These are phyloP conservation scores for Serendipita sp. DNA, from an alignment of 768 basidiomycete genomes.

Conservation along the genomic window DNA sequence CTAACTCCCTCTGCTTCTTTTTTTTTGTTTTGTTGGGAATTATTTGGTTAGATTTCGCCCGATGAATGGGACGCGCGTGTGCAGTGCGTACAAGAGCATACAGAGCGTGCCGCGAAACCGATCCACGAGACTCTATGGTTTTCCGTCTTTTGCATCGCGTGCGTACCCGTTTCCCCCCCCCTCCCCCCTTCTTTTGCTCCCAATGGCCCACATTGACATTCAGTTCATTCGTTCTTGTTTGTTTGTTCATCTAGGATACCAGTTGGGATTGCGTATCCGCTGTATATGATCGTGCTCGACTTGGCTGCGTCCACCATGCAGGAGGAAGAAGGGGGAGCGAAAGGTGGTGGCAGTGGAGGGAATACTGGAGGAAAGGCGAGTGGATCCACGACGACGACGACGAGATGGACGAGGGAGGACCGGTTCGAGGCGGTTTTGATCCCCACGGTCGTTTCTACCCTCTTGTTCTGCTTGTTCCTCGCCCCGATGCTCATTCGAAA, in stretches of 20 bases:
- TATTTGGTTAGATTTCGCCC: not conserved
- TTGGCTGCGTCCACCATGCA: not conserved
- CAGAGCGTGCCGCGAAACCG: not conserved
- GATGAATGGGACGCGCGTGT: slow-evolving; percentile 5
- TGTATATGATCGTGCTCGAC: not conserved
- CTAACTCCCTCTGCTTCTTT: too few species aligned
- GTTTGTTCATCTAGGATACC: not conserved
- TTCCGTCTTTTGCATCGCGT: not conserved
- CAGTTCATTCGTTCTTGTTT: too few species aligned
- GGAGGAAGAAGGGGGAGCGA: not conserved
- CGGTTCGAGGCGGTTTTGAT: not conserved
- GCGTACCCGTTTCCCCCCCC: not conserved
- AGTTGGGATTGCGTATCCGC: not conserved
- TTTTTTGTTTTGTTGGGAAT: not conserved
- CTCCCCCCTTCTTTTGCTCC: too few species aligned
- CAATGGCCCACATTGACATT: too few species aligned
- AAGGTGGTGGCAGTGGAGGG: too few species aligned
- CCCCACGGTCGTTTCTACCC: not conserved
- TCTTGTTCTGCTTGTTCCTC: not conserved
- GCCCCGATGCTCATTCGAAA: not conserved
- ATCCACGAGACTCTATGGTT: not conserved
- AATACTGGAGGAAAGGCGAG: too few species aligned
- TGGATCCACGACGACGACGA: too few species aligned
- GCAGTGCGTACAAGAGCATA: not conserved
- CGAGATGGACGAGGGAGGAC: not conserved